A percentile compares a stretch with the other conserved stretches of the same genome.
Conservation (phyloP, 176 grass and related monocot species). For the Lolium perenne region DNA sequence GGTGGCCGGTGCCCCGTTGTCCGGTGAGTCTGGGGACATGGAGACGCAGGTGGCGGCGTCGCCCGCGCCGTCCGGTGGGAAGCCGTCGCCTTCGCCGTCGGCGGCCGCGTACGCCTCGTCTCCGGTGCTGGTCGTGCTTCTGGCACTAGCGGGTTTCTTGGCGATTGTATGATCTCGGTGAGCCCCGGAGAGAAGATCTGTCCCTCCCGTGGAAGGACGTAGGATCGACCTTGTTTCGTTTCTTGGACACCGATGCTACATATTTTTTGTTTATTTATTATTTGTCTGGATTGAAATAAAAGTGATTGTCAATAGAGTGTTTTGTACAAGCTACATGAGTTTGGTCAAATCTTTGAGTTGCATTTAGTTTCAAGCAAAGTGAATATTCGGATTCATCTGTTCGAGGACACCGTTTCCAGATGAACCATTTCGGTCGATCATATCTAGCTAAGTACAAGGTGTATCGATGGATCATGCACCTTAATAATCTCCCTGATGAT, state of each 20-base stretch:
- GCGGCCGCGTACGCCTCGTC: not conserved
- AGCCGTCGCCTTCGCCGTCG: not conserved
- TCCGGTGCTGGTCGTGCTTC: not conserved
- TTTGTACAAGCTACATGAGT: not conserved
- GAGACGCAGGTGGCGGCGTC: not conserved
- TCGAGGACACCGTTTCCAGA: not conserved
- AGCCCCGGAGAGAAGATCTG: not conserved
- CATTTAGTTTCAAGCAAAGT: not conserved
- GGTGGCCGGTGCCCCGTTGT: not conserved
- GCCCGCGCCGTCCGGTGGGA: conserved; percentile 19
- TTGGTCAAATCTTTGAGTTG: not conserved
- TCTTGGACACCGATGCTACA: not conserved
- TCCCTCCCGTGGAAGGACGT: not conserved
- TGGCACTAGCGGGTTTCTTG: conserved; percentile 38
- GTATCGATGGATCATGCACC: not conserved
- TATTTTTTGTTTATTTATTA: not conserved
- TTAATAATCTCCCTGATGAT: not conserved
- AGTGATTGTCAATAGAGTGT: not conserved
- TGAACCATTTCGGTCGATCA: not conserved
- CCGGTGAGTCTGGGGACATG: not conserved
- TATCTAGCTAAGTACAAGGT: not conserved
- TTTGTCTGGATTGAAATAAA: not conserved
- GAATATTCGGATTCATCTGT: not conserved
- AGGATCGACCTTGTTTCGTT: conserved; percentile 22
- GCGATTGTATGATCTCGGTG: conserved; percentile 26